Base-by-base conservation (phyloP, 768 basidiomycete genomes). In the Neoboletus brunneissimus region DNA sequence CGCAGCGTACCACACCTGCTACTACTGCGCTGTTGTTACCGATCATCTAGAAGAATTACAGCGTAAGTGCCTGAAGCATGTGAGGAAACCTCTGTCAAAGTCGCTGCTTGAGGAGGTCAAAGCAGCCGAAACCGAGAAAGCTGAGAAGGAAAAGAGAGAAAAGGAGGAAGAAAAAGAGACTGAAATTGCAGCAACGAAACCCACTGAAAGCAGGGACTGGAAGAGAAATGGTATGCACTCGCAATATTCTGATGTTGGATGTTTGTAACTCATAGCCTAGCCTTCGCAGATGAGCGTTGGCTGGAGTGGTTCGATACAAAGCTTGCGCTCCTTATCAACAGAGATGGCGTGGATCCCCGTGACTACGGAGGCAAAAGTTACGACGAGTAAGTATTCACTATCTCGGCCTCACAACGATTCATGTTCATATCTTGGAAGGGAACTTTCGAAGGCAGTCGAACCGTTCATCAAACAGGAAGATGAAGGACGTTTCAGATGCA, bases 401-500 rank as follows among this genome's bases (percentile, higher is more conserved):
- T 20, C 51, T 35, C 59, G 42, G 49, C 32, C 16, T 57, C 37
- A 48, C n/a, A 48, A 38, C 49, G 31, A 57, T 42, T 50, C 48
- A 60, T 61, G 43, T 58, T 67, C 35, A 59, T 63, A 49, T 7
- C 35, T 5, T 4, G 38, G 43, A 66, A 97, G 95, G 63, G 94
- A 95, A 68, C 76, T 95, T 49, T 80, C 84, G 49, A 91, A 87
- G 65, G 80, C 87, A 13, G 85, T 88, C 23, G 89, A 89, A 54
- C 86, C 86, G 2, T 81, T 81, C 70, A 83, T 98, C 71, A 95
- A 95, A 74, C 90, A 94, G 70, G 96, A 98, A 73, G 96, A 98
- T 63, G 93, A 96, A 73, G 91, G 88, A 66, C 98, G 97, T 70
- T 98, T 91, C 76, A 82, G 97, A 60, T 99, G 97, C 77, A 96